Evolutionary conservation across 2,329 filamentous ascomycete species (phyloP).

Genomic region (Cercospora berteroae): DNA sequence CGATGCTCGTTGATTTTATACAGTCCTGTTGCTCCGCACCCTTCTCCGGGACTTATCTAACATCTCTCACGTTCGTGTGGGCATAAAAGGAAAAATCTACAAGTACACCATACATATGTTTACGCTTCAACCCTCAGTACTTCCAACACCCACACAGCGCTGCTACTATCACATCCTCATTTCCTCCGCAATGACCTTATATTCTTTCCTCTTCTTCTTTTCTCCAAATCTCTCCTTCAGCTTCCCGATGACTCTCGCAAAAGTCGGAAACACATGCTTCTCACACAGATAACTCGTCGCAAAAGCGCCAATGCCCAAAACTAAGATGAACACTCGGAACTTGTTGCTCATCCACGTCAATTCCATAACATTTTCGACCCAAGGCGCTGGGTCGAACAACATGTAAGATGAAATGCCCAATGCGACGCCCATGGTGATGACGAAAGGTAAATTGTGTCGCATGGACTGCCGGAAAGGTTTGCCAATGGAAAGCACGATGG

Average conservation of each 20-base stretch:
- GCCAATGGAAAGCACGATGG: slow-evolving; percentile 86
- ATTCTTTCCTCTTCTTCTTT: slow-evolving; percentile 79
- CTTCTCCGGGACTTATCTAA: neutral
- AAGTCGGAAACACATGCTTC: slow-evolving; percentile 63
- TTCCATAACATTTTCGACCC: slow-evolving; percentile 76
- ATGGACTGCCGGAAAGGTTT: slow-evolving; percentile 82
- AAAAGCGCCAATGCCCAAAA: slow-evolving; percentile 69
- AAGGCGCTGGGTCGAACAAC: slow-evolving; percentile 69
- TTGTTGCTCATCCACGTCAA: slow-evolving; percentile 70
- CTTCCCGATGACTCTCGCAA: slow-evolving; percentile 67
- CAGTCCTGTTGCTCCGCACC: neutral
- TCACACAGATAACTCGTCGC: slow-evolving; percentile 69
- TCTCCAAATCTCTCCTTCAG: slow-evolving; percentile 57
- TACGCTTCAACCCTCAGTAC: neutral
- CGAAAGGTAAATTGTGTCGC: slow-evolving; percentile 79
- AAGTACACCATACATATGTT: neutral
- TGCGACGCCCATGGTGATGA: slow-evolving; percentile 69
- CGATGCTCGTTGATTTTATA: neutral
- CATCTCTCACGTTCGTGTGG: neutral
- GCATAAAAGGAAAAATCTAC: neutral
- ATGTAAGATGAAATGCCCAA: slow-evolving; percentile 73
- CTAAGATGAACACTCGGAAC: slow-evolving; percentile 72
- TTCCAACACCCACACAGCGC: neutral
- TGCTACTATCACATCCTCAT: slow-evolving; percentile 38
- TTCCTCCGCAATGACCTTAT: slow-evolving; percentile 75